phyloP scores from a whole-genome alignment of 1,139 yeast species.

The Geotrichum australiense region DNA sequence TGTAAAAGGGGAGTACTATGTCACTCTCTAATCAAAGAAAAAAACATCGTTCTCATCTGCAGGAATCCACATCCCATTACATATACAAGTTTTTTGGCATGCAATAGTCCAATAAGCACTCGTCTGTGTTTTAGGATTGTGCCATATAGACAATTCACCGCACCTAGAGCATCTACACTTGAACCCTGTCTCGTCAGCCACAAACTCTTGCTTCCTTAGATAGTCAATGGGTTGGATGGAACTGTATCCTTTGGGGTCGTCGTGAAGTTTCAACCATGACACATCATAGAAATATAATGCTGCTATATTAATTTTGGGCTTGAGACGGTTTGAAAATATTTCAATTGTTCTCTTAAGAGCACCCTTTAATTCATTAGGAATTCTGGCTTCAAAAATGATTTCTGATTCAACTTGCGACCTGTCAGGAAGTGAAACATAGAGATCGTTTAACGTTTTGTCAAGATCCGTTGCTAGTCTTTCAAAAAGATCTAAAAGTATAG shows the following conservation, averaged over 20 bases:
- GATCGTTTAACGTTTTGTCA: constrained; percentile 36
- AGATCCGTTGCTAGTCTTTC: constrained; percentile 56
- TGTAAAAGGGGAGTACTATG: too few species aligned
- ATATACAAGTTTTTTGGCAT: constrained; percentile 67
- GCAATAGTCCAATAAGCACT: constrained; percentile 63
- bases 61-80: constrained; percentile 48
- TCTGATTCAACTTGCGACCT: constrained; percentile 51
- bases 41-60: too few species aligned
- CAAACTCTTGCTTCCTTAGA: constrained; percentile 31
- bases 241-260: constrained; percentile 15
- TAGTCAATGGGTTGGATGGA: constrained; percentile 23
- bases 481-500: constrained; percentile 52
- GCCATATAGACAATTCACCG: constrained; percentile 50
- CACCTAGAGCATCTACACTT: constrained; percentile 59
- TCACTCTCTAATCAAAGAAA: too few species aligned
- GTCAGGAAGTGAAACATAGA: constrained; percentile 21
- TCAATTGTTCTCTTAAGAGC: constrained; percentile 35
- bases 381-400: constrained; percentile 55
- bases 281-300: constrained; percentile 62
- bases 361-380: constrained; percentile 44
- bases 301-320: constrained; percentile 31
- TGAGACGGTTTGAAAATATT: constrained; percentile 27
- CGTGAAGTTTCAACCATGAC: constrained; percentile 56
- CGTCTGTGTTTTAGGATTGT: constrained; percentile 27
- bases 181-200: constrained; percentile 22